These are phyloP conservation scores for Fomitiporia mediterranea DNA, from an alignment of 1,284 basidiomycete genomes.

Conservation along the genomic window DNA sequence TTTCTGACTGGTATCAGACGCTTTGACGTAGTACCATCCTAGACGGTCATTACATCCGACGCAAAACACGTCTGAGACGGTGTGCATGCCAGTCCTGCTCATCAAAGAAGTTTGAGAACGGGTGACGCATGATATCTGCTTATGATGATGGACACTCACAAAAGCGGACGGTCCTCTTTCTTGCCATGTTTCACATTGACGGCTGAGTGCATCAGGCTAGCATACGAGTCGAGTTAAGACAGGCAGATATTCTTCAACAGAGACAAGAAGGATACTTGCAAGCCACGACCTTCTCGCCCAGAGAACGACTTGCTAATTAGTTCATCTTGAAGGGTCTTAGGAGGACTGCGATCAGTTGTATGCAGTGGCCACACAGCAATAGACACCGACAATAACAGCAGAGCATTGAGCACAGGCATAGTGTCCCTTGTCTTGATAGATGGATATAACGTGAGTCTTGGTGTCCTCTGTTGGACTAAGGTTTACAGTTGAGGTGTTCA, in stretches of 20 bases:
- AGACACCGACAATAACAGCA: conserved; percentile 18
- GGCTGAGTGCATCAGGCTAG: conserved; percentile 72
- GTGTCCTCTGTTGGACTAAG: conserved; percentile 20
- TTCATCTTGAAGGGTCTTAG: conserved; percentile 77
- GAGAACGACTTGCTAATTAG: conserved; percentile 83
- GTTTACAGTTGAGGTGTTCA: neutral
- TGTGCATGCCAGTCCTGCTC: conserved; percentile 74
- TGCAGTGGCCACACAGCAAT: neutral
- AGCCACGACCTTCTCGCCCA: conserved; percentile 79
- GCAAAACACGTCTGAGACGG: conserved; percentile 77
- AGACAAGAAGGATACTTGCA: conserved; percentile 42
- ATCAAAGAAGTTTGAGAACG: neutral
- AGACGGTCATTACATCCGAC: conserved; percentile 72
- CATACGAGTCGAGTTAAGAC: conserved; percentile 1
- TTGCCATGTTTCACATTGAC: conserved; percentile 71
- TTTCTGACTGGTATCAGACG: conserved; percentile 73
- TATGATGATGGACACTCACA: conserved; percentile 42
- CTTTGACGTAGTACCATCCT: conserved; percentile 84
- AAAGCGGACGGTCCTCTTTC: conserved; percentile 70
- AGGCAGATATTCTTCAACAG: neutral
- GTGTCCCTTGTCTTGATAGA: conserved; percentile 21
- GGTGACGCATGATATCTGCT: too few relatives aligned
- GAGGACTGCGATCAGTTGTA: neutral
- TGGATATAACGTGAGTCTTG: conserved; percentile 20
- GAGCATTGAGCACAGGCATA: conserved; percentile 23